A percentile compares a stretch with the other conserved stretches of the same genome.
phyloP scores from a whole-genome alignment of 345 rosid species.

The Excoecaria cochinchinensis region DNA sequence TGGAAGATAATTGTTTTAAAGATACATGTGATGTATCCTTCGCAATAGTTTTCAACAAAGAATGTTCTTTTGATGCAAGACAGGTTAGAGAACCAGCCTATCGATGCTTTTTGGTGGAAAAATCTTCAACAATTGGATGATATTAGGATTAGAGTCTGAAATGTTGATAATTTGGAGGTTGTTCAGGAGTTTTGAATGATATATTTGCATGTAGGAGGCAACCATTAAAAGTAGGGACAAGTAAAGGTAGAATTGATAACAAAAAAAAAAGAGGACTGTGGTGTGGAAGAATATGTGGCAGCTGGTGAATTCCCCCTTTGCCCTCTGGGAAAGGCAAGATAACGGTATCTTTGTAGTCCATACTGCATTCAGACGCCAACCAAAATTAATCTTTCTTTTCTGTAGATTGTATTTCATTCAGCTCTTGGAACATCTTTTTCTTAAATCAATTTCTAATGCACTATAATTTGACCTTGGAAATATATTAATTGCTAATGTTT shows the following conservation, averaged over 20 bases:
- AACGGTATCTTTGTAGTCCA: no score
- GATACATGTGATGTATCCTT: neutral
- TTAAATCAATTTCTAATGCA: neutral
- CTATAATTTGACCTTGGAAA: neutral
- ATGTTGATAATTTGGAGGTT: neutral
- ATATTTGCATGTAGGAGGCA: neutral
- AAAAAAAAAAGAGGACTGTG: neutral
- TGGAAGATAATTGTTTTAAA: neutral
- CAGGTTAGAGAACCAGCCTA: neutral
- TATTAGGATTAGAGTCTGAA: neutral
- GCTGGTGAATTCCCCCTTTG: neutral
- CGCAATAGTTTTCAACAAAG: neutral
- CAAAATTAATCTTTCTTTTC: neutral
- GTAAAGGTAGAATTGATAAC: neutral
- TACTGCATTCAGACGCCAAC: neutral
- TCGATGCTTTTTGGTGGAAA: neutral
- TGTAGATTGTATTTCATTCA: neutral
- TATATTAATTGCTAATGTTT: neutral
- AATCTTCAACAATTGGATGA: neutral
- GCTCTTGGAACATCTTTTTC: neutral
- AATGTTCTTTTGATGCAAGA: neutral
- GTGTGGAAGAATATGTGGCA: neutral
- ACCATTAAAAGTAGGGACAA: neutral
- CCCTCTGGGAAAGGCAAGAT: neutral
- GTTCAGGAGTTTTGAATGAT: neutral